phyloP scores from a whole-genome alignment of 1,284 basidiomycete genomes.

The Heterobasidion occidentale region DNA sequence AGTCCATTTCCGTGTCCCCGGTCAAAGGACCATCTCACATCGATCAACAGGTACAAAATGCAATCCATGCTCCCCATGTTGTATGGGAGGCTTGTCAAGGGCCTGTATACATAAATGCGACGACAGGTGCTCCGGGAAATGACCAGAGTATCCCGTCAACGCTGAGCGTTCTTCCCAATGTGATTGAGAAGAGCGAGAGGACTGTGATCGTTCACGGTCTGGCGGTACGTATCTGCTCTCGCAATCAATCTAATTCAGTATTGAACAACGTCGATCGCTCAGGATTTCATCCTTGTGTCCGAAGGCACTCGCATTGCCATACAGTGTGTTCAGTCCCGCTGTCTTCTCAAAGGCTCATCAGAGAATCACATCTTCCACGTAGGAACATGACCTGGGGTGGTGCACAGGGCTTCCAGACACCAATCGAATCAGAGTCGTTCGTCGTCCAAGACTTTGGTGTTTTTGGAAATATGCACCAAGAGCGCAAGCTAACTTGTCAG shows the following conservation, averaged over 20 bases:
- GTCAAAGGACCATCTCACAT: neutral
- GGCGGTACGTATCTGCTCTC: constrained; percentile 2
- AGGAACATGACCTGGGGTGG: constrained; percentile 34
- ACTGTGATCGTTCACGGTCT: constrained; percentile 25
- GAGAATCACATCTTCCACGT: neutral
- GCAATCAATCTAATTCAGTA: neutral
- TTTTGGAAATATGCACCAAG: constrained; percentile 27
- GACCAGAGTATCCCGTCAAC: constrained; percentile 30
- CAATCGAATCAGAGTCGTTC: constrained; percentile 28
- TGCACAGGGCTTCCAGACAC: constrained; percentile 30
- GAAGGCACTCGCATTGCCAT: constrained; percentile 55
- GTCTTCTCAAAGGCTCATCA: neutral
- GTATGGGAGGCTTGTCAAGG: constrained; percentile 39
- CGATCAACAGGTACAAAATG: constrained; percentile 42
- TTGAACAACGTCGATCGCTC: neutral
- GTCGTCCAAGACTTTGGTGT: constrained; percentile 26
- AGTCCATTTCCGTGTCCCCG: neutral
- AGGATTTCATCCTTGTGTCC: constrained; percentile 49
- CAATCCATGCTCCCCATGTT: constrained; percentile 53
- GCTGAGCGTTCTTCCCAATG: constrained; percentile 29
- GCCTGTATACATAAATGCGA: constrained; percentile 38
- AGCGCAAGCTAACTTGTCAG: constrained; percentile 27
- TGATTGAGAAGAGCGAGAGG: constrained; percentile 31
- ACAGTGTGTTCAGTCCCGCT: constrained; percentile 28
- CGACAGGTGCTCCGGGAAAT: constrained; percentile 18